phyloP scores from a whole-genome alignment of 768 basidiomycete species.

The Mycena metata region DNA sequence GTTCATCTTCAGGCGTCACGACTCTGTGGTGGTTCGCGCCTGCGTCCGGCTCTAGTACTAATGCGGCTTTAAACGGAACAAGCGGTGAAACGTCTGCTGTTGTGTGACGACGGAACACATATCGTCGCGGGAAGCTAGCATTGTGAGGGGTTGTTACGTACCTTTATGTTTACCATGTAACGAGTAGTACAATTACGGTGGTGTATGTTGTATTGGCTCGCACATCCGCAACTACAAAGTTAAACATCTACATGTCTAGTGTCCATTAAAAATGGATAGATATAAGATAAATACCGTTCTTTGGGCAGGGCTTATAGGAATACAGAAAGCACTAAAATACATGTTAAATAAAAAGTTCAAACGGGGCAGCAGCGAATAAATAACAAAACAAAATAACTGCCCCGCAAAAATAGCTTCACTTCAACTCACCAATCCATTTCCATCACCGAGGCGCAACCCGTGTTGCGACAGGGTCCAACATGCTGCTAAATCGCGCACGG shows the following conservation, averaged over 20 bases:
- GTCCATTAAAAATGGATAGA: too few relatives aligned
- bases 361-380: conserved; percentile 22
- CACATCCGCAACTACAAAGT: too few relatives aligned
- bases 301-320: background rate
- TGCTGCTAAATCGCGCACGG: background rate
- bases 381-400: conserved; percentile 20
- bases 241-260: too few relatives aligned
- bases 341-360: background rate
- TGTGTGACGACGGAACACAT: background rate
- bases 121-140: conserved; percentile 6
- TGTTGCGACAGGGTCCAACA: background rate
- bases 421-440: background rate
- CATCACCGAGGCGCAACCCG: background rate
- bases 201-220: too few relatives aligned
- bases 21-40: conserved; percentile 29
- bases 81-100: too few relatives aligned
- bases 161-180: too few relatives aligned
- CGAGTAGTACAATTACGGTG: too few relatives aligned
- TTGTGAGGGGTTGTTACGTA: background rate
- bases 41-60: background rate
- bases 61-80: background rate
- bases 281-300: conserved; percentile 1
- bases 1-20: conserved; percentile 7
- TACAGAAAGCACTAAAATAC: conserved; percentile 10
- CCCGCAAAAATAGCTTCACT: background rate